Conservation (phyloP, 2,329 filamentous ascomycete species). For the Albophoma yamanashiensis region DNA sequence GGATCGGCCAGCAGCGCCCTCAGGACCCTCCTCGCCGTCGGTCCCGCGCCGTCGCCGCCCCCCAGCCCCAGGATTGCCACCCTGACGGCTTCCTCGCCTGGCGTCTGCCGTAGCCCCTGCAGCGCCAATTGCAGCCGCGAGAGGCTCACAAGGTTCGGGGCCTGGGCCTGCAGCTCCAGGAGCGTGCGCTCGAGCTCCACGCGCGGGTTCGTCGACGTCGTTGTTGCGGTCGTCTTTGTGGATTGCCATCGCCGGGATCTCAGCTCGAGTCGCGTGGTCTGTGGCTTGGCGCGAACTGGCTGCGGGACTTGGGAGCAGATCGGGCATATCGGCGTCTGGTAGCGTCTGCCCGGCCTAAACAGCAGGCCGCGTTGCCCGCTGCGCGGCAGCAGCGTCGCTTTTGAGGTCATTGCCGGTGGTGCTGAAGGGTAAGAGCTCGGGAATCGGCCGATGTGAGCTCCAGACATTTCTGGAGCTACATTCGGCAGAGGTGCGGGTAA, state of each 20-base stretch:
- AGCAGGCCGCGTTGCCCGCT: slow-evolving; percentile 16
- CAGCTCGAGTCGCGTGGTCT: slow-evolving; percentile 7
- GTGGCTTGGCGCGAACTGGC: slow-evolving; percentile 8
- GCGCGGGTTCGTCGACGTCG: slow-evolving; percentile 24
- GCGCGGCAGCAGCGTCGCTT: slow-evolving; percentile 15
- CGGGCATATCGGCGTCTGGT: slow-evolving; percentile 14
- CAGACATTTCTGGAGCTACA: not conserved
- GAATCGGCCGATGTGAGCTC: not conserved
- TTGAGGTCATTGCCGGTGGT: slow-evolving; percentile 18
- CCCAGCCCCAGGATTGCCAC: slow-evolving; percentile 45
- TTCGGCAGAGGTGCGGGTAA: not conserved
- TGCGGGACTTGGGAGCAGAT: slow-evolving; percentile 18
- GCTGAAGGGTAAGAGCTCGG: not conserved
- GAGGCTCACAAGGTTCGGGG: slow-evolving; percentile 53
- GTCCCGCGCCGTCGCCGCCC: slow-evolving; percentile 24
- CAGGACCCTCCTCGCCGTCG: slow-evolving; percentile 53
- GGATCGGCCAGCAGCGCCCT: slow-evolving; percentile 63
- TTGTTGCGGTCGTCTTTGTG: slow-evolving; percentile 9
- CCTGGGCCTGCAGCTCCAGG: slow-evolving; percentile 47
- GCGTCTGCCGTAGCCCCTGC: slow-evolving; percentile 46
- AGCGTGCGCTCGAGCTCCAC: slow-evolving; percentile 49
- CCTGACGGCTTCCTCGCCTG: slow-evolving; percentile 46
- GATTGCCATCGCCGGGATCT: slow-evolving; percentile 17
- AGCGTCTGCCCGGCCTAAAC: slow-evolving; percentile 7
- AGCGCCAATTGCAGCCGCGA: slow-evolving; percentile 62